These are phyloP conservation scores for Lathyrus tuberosus DNA, from an alignment of 306 rosid genomes.

Conservation along the genomic window DNA sequence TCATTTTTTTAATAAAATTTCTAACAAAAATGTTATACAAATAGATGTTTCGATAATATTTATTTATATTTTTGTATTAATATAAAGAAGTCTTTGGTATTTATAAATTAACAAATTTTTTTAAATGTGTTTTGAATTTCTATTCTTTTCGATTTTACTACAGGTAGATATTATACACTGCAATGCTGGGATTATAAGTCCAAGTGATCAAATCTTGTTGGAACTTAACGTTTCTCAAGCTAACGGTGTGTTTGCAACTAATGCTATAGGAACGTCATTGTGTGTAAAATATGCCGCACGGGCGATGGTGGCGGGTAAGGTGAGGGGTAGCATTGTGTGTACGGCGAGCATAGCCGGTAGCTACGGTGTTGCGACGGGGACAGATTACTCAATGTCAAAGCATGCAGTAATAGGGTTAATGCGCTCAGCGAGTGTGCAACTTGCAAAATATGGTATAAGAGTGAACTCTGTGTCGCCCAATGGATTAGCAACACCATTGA, in stretches of 20 bases:
- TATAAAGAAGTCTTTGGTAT: too few relatives aligned
- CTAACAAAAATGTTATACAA: too few relatives aligned
- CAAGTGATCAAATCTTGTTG: slow-evolving; percentile 30
- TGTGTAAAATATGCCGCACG: slow-evolving; percentile 60
- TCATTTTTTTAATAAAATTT: too few relatives aligned
- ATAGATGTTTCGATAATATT: too few relatives aligned
- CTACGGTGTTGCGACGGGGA: neutral
- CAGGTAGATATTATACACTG: slow-evolving; percentile 60
- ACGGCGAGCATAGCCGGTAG: slow-evolving; percentile 44
- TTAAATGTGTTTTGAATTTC: too few relatives aligned
- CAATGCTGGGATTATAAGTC: slow-evolving; percentile 47
- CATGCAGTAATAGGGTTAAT: slow-evolving; percentile 57
- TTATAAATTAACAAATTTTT: too few relatives aligned
- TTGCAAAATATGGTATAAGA: slow-evolving; percentile 50
- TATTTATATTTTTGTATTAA: too few relatives aligned
- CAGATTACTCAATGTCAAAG: slow-evolving; percentile 56
- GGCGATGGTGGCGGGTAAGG: slow-evolving; percentile 51
- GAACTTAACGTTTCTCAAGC: slow-evolving; percentile 47
- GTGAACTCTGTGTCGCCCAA: slow-evolving; percentile 62
- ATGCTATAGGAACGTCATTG: slow-evolving; percentile 44
- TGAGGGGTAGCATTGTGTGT: slow-evolving; percentile 59
- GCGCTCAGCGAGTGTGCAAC: slow-evolving; percentile 51
- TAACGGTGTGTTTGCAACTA: slow-evolving; percentile 39
- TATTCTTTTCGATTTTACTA: neutral
- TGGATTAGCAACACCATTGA: slow-evolving; percentile 49